Evolutionary conservation across 768 basidiomycete species (phyloP).

Genomic region (Lactarius hengduanensis): DNA sequence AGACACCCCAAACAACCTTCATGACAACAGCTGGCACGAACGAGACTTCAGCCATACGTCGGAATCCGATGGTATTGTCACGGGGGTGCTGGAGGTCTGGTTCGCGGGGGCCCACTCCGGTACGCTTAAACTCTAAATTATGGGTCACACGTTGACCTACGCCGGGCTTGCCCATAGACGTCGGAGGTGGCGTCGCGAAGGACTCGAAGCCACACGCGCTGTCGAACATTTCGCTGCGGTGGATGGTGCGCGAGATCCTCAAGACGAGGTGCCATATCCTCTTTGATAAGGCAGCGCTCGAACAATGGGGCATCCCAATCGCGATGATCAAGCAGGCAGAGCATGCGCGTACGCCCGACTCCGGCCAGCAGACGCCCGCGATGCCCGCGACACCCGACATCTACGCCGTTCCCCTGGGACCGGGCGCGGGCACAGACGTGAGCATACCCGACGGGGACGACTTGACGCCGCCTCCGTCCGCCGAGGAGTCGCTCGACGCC

Average conservation of each 20-base stretch:
- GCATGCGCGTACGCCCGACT: neutral
- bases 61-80: neutral
- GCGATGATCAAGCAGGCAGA: neutral
- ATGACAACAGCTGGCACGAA: neutral
- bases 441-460: neutral
- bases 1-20: constrained; percentile 9
- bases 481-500: constrained; percentile 8
- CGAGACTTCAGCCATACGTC: no score
- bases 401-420: no score
- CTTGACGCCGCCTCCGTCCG: neutral
- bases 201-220: constrained; percentile 18
- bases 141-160: neutral
- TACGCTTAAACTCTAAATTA: neutral
- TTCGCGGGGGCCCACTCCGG: constrained; percentile 26
- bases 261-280: constrained; percentile 16
- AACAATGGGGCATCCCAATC: constrained; percentile 15
- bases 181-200: constrained; percentile 22
- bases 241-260: constrained; percentile 28
- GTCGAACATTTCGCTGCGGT: constrained; percentile 25
- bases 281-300: constrained; percentile 19
- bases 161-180: constrained; percentile 4
- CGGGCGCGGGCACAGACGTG: neutral
- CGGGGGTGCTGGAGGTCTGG: constrained; percentile 25
- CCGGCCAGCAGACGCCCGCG: neutral
- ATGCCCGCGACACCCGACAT: neutral